Percentiles rank a stretch among this genome's conserved stretches.
Evolutionary conservation across 164 flowering plant genomes (phyloP).

Genomic region (Macadamia integrifolia): DNA sequence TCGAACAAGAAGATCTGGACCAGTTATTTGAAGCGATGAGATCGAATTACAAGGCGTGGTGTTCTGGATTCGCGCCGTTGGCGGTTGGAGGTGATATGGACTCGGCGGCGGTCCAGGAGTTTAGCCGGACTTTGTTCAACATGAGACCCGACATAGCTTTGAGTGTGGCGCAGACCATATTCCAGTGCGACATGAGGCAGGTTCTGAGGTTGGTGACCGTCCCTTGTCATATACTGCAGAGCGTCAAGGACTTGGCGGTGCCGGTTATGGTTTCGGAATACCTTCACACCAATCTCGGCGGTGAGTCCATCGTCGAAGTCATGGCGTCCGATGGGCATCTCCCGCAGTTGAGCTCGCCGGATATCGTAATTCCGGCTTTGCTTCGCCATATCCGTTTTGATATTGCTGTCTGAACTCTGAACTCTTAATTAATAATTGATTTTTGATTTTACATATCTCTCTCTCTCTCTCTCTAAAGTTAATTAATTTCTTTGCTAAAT

Average conservation of each 20-base stretch:
- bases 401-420: conserved; percentile 10
- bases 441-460: too few species aligned
- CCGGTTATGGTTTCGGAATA: conserved; percentile 28
- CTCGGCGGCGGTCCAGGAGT: conserved; percentile 24
- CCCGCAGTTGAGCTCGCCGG: conserved; percentile 30
- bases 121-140: conserved; percentile 28
- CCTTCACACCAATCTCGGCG: conserved; percentile 22
- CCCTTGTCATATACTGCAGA: conserved; percentile 27
- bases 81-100: conserved; percentile 25
- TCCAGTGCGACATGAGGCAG: conserved; percentile 16
- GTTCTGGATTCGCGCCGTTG: conserved; percentile 60
- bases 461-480: too few species aligned
- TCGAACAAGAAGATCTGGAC: conserved; percentile 54
- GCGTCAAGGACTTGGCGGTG: conserved; percentile 23
- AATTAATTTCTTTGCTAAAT: too few species aligned
- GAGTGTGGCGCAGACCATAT: conserved; percentile 14
- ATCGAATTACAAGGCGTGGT: conserved; percentile 62
- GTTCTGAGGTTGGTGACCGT: conserved; percentile 13
- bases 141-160: conserved; percentile 28
- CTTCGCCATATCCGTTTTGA: conserved; percentile 20
- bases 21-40: conserved; percentile 55
- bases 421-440: too few species aligned
- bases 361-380: conserved; percentile 16
- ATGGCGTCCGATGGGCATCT: conserved; percentile 24
- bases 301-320: conserved; percentile 20